Base-by-base conservation (phyloP, 345 rosid genomes). In the Brassica cretica region DNA sequence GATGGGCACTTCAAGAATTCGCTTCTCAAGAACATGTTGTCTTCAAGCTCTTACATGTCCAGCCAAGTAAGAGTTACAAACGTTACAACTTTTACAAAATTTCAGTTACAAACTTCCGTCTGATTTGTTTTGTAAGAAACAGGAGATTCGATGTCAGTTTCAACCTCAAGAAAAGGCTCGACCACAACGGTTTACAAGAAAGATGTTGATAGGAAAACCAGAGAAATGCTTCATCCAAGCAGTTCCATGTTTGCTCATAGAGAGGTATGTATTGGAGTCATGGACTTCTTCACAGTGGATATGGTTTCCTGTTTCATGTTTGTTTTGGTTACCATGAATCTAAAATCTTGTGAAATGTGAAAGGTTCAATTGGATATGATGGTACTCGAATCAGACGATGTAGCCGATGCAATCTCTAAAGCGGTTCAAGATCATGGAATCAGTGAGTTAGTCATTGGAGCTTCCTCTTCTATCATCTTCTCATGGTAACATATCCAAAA, bases 1-100 rank as follows among this genome's bases (percentile, higher is more conserved):
- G 60, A 65, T 88, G 91, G 92, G 79, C 92, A 53, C 79, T 85
- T 84, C 85, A 88, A 35, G 83, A 84, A 18, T 88, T 88, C 75
- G 77, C 83, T 79, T 82, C 84, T 9, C 85, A 87, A 74, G 97
- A 84, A 71, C 82, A 86, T 18, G 85, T 79, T 8, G 80, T 76
- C 68, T 85, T 94, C 74, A 92, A 87, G 86, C 83, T 94, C 83
- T 75, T 94, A 74, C 97, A 94, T 83, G 89, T 94, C 44, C 86
- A 84, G 53, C 87, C 91, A 14, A 86, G 98, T 94, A 88, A 88
- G 94, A 4, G 30, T 21, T 62, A 9, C 49, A 14, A 19, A 66
- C 73, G 41, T 19, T 14, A 2, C 66, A 24, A 66, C 53, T 39
- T 59, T 72, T 39, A 6, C 3, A 1, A 5, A 11, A 5, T 15